Evolutionary conservation across 768 basidiomycete genomes (phyloP).

Genomic region (Suillus plorans): DNA sequence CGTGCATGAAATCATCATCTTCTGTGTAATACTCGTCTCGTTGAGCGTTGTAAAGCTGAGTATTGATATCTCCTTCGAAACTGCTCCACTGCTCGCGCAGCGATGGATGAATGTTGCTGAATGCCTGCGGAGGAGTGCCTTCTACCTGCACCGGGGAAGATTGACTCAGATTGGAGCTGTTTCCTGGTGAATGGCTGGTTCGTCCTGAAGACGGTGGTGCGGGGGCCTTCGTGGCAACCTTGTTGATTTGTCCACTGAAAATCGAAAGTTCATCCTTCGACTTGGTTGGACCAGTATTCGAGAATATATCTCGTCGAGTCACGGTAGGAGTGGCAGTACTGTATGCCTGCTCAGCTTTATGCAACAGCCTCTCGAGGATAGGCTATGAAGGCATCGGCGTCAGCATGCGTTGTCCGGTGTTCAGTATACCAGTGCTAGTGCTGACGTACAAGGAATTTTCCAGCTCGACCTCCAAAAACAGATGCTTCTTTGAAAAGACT

Average conservation of each 20-base stretch:
- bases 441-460: conserved; percentile 63
- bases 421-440: not conserved
- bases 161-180: conserved; percentile 11
- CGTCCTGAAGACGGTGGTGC: conserved; percentile 14
- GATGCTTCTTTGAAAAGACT: conserved; percentile 68
- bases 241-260: conserved; percentile 75
- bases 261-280: conserved; percentile 71
- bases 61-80: conserved; percentile 56
- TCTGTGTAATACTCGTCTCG: conserved; percentile 27
- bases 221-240: conserved; percentile 48
- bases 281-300: conserved; percentile 42
- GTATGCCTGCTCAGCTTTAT: conserved; percentile 58
- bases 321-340: conserved; percentile 45
- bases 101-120: conserved; percentile 54
- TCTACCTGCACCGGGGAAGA: conserved; percentile 4
- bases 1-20: conserved; percentile 17
- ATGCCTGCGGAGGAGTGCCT: conserved; percentile 17
- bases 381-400: conserved; percentile 42
- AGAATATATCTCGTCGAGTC: conserved; percentile 56
- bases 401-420: not conserved
- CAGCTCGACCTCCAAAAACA: conserved; percentile 60
- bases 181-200: conserved; percentile 13
- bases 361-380: conserved; percentile 58
- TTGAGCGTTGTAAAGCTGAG: conserved; percentile 44
- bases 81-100: conserved; percentile 53